phyloP scores from a whole-genome alignment of 2,329 filamentous ascomycete genomes.

The Trichoderma atroviride region DNA sequence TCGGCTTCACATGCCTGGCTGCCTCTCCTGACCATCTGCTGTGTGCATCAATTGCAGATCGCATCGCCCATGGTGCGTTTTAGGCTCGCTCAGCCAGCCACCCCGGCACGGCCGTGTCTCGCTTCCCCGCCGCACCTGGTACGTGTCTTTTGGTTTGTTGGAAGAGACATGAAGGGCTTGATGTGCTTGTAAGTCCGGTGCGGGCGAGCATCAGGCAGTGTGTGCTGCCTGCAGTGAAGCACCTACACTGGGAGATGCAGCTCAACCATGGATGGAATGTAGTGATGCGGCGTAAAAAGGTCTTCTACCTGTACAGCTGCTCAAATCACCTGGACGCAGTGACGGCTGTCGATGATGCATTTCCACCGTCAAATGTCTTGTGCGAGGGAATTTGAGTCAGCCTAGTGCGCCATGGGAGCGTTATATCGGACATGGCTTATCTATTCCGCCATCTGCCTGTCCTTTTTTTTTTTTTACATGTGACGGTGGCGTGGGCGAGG shows the following conservation, averaged over 20 bases:
- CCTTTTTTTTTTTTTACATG: background rate
- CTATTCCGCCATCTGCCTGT: background rate
- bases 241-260: too few relatives aligned
- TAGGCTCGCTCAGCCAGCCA: slow-evolving; percentile 23
- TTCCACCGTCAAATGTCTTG: background rate
- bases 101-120: slow-evolving; percentile 2
- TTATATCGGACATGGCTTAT: slow-evolving; percentile 1
- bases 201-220: background rate
- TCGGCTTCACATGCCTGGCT: slow-evolving; percentile 20
- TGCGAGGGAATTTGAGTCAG: slow-evolving; percentile 2
- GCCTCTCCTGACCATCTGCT: background rate
- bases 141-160: slow-evolving; percentile 13
- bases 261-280: background rate
- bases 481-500: background rate
- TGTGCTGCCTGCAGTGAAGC: too few relatives aligned
- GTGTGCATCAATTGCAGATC: background rate
- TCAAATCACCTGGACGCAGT: background rate
- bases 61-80: slow-evolving; percentile 12
- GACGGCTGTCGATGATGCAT: background rate
- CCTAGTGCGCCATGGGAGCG: background rate
- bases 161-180: background rate
- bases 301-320: background rate
- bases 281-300: background rate
- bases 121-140: slow-evolving; percentile 2
- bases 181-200: background rate